phyloP scores from a whole-genome alignment of 352 stramenopile species.

The Phytophthora macrochlamydospora region DNA sequence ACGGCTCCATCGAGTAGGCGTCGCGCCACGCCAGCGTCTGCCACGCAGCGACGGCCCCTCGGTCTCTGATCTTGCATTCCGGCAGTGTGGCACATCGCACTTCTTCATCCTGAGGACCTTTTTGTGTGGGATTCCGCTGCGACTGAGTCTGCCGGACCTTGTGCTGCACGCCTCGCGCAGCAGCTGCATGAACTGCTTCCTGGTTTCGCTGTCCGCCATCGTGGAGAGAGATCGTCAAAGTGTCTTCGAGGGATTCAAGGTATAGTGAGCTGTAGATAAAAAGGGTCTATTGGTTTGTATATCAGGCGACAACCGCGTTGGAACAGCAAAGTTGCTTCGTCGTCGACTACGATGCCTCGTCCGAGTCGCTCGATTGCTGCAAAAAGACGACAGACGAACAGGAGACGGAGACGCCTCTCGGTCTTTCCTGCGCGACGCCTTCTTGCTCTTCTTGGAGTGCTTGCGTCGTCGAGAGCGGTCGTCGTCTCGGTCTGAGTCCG shows the following conservation, averaged over 20 bases:
- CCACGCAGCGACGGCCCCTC: conserved; percentile 41
- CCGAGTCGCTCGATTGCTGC: conserved; percentile 49
- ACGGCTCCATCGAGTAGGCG: conserved; percentile 66
- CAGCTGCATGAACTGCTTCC: conserved; percentile 56
- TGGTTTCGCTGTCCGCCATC: conserved; percentile 32
- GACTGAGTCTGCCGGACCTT: conserved; percentile 43
- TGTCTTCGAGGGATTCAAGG: conserved; percentile 6
- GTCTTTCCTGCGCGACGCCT: conserved; percentile 43
- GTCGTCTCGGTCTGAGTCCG: conserved; percentile 26
- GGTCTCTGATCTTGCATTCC: conserved; percentile 1
- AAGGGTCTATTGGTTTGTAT: not conserved
- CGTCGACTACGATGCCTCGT: conserved; percentile 25
- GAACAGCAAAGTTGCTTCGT: not conserved
- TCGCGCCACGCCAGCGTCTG: conserved; percentile 81
- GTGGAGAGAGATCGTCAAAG: conserved; percentile 2
- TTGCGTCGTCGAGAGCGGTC: conserved; percentile 38
- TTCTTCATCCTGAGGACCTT: conserved; percentile 21
- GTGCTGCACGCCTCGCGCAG: conserved; percentile 62
- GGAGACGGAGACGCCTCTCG: conserved; percentile 59
- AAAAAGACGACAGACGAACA: conserved; percentile 93
- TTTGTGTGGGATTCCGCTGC: conserved; percentile 16
- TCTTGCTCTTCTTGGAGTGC: conserved; percentile 48
- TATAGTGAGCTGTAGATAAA: conserved; percentile 12
- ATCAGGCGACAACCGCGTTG: too few species aligned
- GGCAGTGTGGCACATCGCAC: conserved; percentile 23